These are phyloP conservation scores for Colletotrichum horii DNA, from an alignment of 2,329 filamentous ascomycete genomes.

Conservation along the genomic window DNA sequence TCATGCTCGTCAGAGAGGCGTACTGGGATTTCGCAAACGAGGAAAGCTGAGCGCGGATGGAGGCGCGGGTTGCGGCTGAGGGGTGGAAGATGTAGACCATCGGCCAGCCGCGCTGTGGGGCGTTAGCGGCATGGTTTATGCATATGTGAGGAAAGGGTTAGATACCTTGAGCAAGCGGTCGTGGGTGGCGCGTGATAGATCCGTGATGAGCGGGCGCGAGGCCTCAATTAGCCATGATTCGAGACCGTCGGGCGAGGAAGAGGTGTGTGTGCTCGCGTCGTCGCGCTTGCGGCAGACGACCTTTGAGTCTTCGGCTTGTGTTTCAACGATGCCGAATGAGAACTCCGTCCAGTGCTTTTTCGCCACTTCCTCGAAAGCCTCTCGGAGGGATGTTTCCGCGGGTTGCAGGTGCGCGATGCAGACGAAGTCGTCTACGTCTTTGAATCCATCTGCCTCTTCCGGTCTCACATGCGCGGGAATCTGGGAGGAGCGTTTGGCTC, in stretches of 20 bases:
- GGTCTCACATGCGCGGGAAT: conserved; percentile 21
- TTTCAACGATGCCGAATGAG: conserved; percentile 34
- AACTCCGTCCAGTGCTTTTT: conserved; percentile 35
- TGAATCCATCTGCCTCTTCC: conserved; percentile 28
- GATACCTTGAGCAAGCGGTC: conserved; percentile 38
- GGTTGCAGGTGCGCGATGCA: conserved; percentile 33
- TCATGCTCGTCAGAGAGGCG: conserved; percentile 37
- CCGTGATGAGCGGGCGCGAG: conserved; percentile 34
- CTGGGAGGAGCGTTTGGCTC: conserved; percentile 31
- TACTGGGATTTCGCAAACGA: conserved; percentile 37
- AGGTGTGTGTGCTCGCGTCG: conserved; percentile 30
- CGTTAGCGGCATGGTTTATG: background rate
- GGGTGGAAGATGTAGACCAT: conserved; percentile 42
- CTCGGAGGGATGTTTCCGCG: conserved; percentile 22
- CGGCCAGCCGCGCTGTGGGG: conserved; percentile 33
- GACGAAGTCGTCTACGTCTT: conserved; percentile 33
- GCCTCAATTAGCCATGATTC: conserved; percentile 31
- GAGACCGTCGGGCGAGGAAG: conserved; percentile 25
- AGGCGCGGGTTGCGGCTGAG: conserved; percentile 31
- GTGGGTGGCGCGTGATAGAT: conserved; percentile 36
- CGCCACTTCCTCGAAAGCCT: conserved; percentile 30
- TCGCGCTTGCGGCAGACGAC: conserved; percentile 34
- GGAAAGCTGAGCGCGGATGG: conserved; percentile 31
- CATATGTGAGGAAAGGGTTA: background rate
- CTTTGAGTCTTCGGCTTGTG: conserved; percentile 17